A percentile compares a stretch with the other conserved stretches of the same genome.
These are phyloP conservation scores for Pseudotsuga menziesii DNA, from an alignment of 75 land plant genomes.

Conservation along the genomic window DNA sequence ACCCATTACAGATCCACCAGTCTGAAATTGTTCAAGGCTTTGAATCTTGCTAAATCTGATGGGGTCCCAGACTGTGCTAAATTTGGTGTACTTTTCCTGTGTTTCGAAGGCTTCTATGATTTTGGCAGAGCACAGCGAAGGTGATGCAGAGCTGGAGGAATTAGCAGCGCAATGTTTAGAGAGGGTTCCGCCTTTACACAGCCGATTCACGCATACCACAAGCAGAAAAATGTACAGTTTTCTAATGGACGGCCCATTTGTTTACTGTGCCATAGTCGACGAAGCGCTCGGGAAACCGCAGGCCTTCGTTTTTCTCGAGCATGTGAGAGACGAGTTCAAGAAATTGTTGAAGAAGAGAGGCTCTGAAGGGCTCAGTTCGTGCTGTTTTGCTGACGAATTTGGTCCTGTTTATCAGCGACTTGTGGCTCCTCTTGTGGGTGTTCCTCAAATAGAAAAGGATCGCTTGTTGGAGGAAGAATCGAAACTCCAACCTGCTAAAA, in stretches of 20 bases:
- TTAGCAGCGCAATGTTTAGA: slow-evolving; percentile 36
- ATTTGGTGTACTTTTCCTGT: slow-evolving; percentile 44
- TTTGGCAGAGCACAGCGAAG: slow-evolving; percentile 29
- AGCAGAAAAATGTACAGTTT: slow-evolving; percentile 18
- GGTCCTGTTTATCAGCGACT: slow-evolving; percentile 19
- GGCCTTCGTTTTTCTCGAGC: slow-evolving; percentile 22
- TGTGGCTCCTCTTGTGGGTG: slow-evolving; percentile 11
- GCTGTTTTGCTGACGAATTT: slow-evolving; percentile 27
- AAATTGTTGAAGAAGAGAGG: background rate
- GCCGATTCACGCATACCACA: slow-evolving; percentile 37
- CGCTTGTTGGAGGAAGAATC: slow-evolving; percentile 3
- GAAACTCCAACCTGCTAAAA: background rate
- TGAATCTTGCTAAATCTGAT: too few relatives aligned
- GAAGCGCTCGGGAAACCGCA: slow-evolving; percentile 26
- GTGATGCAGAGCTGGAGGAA: slow-evolving; percentile 18
- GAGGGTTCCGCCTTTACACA: slow-evolving; percentile 28
- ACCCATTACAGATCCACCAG: too few relatives aligned
- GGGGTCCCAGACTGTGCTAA: slow-evolving; percentile 3
- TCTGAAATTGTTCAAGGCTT: too few relatives aligned
- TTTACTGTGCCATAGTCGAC: slow-evolving; percentile 33
- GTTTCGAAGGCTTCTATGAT: slow-evolving; percentile 31
- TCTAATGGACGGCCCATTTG: slow-evolving; percentile 25
- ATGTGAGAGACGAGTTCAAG: slow-evolving; percentile 19
- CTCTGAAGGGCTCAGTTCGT: slow-evolving; percentile 3
- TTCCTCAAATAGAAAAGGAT: slow-evolving; percentile 13